These are phyloP conservation scores for Sarocladiaceae sp. DNA, from an alignment of 2,329 filamentous ascomycete species.

Conservation along the genomic window DNA sequence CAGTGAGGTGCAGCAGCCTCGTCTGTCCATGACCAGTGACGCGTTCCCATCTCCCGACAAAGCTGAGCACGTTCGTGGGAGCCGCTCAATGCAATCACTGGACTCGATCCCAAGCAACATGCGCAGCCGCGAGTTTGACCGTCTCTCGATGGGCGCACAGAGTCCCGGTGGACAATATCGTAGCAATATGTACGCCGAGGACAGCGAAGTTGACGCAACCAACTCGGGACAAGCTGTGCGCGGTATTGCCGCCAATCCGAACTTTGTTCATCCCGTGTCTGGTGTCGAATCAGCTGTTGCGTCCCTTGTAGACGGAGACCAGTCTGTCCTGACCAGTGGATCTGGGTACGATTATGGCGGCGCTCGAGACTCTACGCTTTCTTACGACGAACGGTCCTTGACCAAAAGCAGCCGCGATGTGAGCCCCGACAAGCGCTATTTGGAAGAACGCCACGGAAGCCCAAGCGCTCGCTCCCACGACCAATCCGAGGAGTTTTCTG, in stretches of 20 bases:
- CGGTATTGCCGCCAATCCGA: constrained; percentile 67
- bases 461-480: constrained; percentile 32
- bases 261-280: constrained; percentile 67
- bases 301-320: constrained; percentile 72
- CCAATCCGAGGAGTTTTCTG: constrained; percentile 43
- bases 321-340: constrained; percentile 63
- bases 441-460: constrained; percentile 36
- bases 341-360: constrained; percentile 46
- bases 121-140: constrained; percentile 47
- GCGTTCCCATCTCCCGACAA: constrained; percentile 61
- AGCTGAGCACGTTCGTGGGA: constrained; percentile 28
- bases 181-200: constrained; percentile 45
- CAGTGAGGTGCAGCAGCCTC: constrained; percentile 52
- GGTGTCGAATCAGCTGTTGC: constrained; percentile 88
- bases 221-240: constrained; percentile 67
- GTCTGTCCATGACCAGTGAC: constrained; percentile 52
- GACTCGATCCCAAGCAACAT: constrained; percentile 35
- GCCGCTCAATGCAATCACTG: constrained; percentile 28
- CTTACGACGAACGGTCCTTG: constrained; percentile 26
- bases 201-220: constrained; percentile 55
- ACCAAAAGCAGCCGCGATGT: constrained; percentile 27
- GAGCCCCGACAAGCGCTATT: constrained; percentile 39
- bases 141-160: constrained; percentile 47
- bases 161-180: constrained; percentile 54
- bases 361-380: constrained; percentile 32